phyloP scores from a whole-genome alignment of 2,329 filamentous ascomycete species.

The Colletotrichum sp. region DNA sequence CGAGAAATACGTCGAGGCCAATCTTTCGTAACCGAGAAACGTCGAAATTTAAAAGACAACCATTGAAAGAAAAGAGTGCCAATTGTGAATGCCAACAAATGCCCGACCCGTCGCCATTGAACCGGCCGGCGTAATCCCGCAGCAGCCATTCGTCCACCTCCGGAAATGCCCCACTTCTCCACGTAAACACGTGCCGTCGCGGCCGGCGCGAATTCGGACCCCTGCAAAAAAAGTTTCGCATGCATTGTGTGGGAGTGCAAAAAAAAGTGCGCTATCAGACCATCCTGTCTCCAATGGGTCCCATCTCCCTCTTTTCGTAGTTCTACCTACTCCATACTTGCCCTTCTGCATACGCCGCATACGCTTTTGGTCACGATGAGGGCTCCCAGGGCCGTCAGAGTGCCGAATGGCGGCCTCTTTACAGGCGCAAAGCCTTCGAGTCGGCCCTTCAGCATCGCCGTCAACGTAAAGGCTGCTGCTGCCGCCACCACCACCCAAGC shows the following conservation, averaged over 20 bases:
- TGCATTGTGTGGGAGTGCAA: conserved; percentile 8
- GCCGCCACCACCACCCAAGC: background rate
- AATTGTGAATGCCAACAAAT: background rate
- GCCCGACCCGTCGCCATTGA: background rate
- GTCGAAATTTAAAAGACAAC: background rate
- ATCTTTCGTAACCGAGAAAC: background rate
- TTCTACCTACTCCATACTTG: background rate
- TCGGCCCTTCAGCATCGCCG: conserved; percentile 30
- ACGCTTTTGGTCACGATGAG: conserved; percentile 36
- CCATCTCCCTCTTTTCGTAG: conserved; percentile 10
- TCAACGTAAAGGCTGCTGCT: conserved; percentile 21
- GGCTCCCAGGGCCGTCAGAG: conserved; percentile 41
- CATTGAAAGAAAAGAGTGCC: background rate
- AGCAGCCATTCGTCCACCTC: background rate
- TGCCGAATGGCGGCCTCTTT: conserved; percentile 44
- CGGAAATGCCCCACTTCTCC: background rate
- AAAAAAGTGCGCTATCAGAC: conserved; percentile 21
- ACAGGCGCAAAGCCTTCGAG: conserved; percentile 29
- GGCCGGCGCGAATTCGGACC: conserved; percentile 14
- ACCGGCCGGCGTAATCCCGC: conserved; percentile 1
- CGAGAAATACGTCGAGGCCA: conserved; percentile 39
- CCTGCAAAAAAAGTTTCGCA: conserved; percentile 27
- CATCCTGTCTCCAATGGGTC: conserved; percentile 16
- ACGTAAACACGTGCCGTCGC: conserved; percentile 22
- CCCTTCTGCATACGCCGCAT: background rate